Conservation (phyloP, 306 rosid genomes). For the Citrullus amarus region DNA sequence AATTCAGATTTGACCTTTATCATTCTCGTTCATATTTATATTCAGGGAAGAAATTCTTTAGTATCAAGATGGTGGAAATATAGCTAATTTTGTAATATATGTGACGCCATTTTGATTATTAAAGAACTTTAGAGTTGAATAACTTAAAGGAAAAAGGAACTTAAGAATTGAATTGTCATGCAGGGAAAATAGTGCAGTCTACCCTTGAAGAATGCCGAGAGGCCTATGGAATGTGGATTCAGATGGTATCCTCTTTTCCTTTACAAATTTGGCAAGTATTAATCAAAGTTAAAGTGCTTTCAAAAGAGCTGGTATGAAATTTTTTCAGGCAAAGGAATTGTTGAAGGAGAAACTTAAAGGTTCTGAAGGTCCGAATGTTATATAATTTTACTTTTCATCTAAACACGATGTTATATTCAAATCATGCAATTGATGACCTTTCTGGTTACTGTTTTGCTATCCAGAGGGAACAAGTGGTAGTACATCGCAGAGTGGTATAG, state of each 20-base stretch:
- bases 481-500: slow-evolving; percentile 23
- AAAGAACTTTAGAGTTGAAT: neutral
- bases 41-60: neutral
- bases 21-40: neutral
- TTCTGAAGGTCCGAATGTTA: slow-evolving; percentile 32
- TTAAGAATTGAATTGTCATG: slow-evolving; percentile 1
- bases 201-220: slow-evolving; percentile 92
- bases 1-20: neutral
- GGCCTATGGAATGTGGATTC: slow-evolving; percentile 56
- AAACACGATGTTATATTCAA: slow-evolving; percentile 4
- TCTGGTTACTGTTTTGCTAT: slow-evolving; percentile 12
- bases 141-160: neutral
- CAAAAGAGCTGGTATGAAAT: neutral
- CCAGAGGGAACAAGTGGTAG: slow-evolving; percentile 24
- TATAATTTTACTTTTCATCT: slow-evolving; percentile 10
- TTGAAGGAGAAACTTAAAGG: slow-evolving; percentile 52
- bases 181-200: slow-evolving; percentile 93
- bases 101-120: neutral
- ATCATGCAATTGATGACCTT: slow-evolving; percentile 2
- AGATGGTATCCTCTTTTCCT: slow-evolving; percentile 36
- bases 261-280: neutral
- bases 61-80: neutral
- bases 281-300: neutral
- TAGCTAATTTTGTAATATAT: neutral
- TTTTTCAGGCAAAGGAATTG: slow-evolving; percentile 68